A percentile compares a stretch with the other conserved stretches of the same genome.
These are phyloP conservation scores for Kluyveromyces aestuarii DNA, from an alignment of 805 yeast species.

Conservation along the genomic window DNA sequence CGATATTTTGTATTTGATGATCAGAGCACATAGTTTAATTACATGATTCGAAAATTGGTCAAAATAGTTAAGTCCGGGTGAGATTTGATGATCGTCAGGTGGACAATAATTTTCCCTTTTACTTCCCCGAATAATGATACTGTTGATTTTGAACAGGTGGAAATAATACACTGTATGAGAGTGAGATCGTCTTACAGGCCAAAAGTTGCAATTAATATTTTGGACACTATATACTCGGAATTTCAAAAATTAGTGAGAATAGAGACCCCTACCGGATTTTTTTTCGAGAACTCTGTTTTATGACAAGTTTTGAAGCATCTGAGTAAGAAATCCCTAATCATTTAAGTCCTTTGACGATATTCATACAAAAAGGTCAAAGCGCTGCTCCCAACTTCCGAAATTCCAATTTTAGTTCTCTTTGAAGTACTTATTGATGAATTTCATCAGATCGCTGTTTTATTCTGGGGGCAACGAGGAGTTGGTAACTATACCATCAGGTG, in stretches of 20 bases:
- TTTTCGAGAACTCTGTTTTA: not conserved
- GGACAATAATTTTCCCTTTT: not conserved
- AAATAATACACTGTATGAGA: too few relatives aligned
- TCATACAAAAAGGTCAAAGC: not conserved
- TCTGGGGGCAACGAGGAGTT: constrained; percentile 50
- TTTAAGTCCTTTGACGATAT: not conserved
- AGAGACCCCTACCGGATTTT: not conserved
- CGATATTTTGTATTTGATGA: too few relatives aligned
- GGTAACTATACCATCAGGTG: constrained; percentile 68
- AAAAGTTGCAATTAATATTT: too few relatives aligned
- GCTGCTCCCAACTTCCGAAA: not conserved
- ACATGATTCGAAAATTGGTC: not conserved
- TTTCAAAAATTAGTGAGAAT: too few relatives aligned
- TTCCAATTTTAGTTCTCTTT: not conserved
- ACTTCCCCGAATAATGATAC: not conserved
- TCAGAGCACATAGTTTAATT: too few relatives aligned
- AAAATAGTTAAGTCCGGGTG: not conserved
- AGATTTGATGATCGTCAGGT: not conserved
- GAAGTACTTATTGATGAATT: constrained; percentile 43
- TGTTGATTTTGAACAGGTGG: too few relatives aligned
- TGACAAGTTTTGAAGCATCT: not conserved
- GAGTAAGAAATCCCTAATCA: not conserved
- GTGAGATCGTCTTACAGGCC: too few relatives aligned
- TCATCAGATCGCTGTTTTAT: constrained; percentile 55
- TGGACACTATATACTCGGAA: too few relatives aligned